Base-by-base conservation (phyloP, 1,284 basidiomycete genomes). In the Thecaphora thlaspeos region DNA sequence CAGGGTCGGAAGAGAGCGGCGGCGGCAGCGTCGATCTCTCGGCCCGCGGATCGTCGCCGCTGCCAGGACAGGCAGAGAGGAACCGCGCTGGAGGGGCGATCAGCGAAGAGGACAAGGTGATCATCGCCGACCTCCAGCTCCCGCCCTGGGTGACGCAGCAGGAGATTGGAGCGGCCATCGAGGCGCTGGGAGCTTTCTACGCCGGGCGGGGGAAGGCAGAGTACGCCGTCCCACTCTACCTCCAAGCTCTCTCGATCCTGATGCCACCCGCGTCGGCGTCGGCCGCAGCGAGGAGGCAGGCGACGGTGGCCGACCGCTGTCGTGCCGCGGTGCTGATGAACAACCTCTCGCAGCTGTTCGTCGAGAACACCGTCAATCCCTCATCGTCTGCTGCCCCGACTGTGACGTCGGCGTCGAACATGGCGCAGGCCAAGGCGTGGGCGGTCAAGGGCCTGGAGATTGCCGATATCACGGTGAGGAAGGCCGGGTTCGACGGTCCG, bases 161-260 rank as follows among this genome's bases (percentile, higher is more conserved):
- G 39, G 75, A 78, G 26, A 30, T 79, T 2, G 73, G 76, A 32
- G 64, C 64, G 11, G 70, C 65, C n/a, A 58, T 78, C 49, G 78
- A 79, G 55, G 59, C 74, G 4, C 68, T 79, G 9, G 78, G 77
- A 40, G 66, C 62, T 17, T 73, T 78, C 22, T 79, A 79, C 51
- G 72, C 77, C 4, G 30, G 51, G 7, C 63, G 73, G 37, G 54
- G 55, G 41, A 60, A 73, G 1, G 61, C 69, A 14, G 73, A 78
- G 46, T 77, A 70, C 43, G 78, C 78, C 2, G 71, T 78, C 24
- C 76, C 77, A 10, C 63, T 79, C 9, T 78, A 78, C 55, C 58
- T 78, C 10, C 78, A 79, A 46, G 70, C 76, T 0, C 62, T 79
- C 0, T 65, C 68, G 11, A 62, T 78, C 42, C 68, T 78, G 9